Evolutionary conservation across 352 stramenopile genomes (phyloP), one percentile per base, ranked within the genome.

Genomic region (Pythium folliculosum): DNA sequence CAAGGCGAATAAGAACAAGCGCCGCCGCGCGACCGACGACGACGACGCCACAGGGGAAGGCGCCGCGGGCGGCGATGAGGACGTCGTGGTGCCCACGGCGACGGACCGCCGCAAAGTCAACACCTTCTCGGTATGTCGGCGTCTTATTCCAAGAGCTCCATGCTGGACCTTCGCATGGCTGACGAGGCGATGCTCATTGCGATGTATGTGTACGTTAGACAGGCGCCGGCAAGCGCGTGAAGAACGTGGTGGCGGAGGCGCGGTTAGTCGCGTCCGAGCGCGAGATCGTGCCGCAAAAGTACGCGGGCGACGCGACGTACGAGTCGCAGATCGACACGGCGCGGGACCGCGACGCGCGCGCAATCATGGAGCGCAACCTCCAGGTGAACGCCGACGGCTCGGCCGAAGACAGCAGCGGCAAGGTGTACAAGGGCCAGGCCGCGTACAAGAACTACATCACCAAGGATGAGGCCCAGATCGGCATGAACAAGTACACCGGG

Each of bases 401-500:
- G 57, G 83, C 84, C 12, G 82, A 90, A 10, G 60, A 72, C 17
- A 71, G 85, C 40, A 94, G 84, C 72, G 86, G 86, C 9, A 90
- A 89, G 25, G 76, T 96, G 23, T 96, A 96, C 72, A 81, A 79
- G 49, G 88, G 88, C n/a, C 80, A 94, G 55, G 77, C 86, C 16
- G 82, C 70, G 21, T 96, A 96, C 75, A 93, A 94, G 67, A 94
- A 90, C 70, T 96, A 96, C 67, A 83, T 94, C 16, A 77, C 81
- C 21, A 97, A 97, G 73, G 94, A 94, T 47, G 88, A 94, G 50
- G 87, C 84, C 13, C 82, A 95, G 70, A 80, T 95, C 60, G 86
- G 86, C 63, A 92, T 91, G 77, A 95, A 95, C 74, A 97, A 96
- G 73, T 95, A 95, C 69, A 94, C 89, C 1, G 88, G 86, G 84